Conservation (phyloP, 2,329 filamentous ascomycete species). For the Hypoxylon sp. region DNA sequence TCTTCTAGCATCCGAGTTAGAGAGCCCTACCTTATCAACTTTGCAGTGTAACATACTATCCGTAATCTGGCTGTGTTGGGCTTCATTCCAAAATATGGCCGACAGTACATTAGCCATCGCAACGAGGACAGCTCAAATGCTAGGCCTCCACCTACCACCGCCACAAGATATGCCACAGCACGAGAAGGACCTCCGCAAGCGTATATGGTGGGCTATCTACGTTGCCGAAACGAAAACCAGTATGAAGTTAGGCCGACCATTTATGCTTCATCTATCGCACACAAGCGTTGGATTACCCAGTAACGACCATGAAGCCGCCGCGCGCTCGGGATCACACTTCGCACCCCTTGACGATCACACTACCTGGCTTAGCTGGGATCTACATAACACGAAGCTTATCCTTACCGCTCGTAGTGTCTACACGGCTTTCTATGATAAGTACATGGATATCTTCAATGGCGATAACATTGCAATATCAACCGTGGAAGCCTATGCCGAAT, state of each 20-base stretch:
- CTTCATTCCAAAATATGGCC: slow-evolving; percentile 64
- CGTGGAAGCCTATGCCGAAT: slow-evolving; percentile 39
- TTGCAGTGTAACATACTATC: slow-evolving; percentile 64
- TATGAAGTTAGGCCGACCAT: slow-evolving; percentile 63
- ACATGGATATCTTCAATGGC: slow-evolving; percentile 48
- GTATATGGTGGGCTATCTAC: slow-evolving; percentile 68
- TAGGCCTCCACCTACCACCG: slow-evolving; percentile 65
- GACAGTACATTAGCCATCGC: slow-evolving; percentile 58
- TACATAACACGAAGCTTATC: slow-evolving; percentile 56
- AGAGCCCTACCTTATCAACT: slow-evolving; percentile 62
- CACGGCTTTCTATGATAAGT: slow-evolving; percentile 55
- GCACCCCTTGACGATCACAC: slow-evolving; percentile 51
- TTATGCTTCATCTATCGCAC: slow-evolving; percentile 53
- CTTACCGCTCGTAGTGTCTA: slow-evolving; percentile 52
- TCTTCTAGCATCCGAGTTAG: slow-evolving; percentile 60
- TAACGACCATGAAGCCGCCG: slow-evolving; percentile 53
- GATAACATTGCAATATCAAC: slow-evolving; percentile 45
- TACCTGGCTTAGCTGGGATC: slow-evolving; percentile 57
- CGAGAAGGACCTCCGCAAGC: slow-evolving; percentile 56
- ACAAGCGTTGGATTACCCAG: slow-evolving; percentile 56
- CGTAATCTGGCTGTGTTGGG: slow-evolving; percentile 62
- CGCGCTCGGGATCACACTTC: slow-evolving; percentile 52
- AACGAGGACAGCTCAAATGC: slow-evolving; percentile 61
- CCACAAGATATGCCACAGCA: slow-evolving; percentile 55
- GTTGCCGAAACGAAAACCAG: slow-evolving; percentile 62